Conservation (phyloP, 352 stramenopile species). For the Plasmopara halstedii region DNA sequence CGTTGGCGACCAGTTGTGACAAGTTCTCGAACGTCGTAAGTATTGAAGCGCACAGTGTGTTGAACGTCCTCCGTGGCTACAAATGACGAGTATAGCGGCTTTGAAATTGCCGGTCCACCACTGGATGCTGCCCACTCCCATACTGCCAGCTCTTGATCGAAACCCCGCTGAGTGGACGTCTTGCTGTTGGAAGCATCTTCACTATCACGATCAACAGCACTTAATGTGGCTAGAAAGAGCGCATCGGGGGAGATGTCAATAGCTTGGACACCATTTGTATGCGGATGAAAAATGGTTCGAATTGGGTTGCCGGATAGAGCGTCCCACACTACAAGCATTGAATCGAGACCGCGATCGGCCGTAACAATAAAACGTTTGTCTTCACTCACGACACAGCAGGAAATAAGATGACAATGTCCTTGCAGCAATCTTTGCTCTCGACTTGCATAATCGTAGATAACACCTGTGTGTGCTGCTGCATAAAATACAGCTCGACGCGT, state of each 20-base stretch:
- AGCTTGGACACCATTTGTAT: slow-evolving; percentile 65
- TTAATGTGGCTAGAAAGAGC: slow-evolving; percentile 85
- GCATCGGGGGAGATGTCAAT: slow-evolving; percentile 87
- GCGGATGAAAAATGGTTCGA: slow-evolving; percentile 87
- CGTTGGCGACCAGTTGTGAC: slow-evolving; percentile 80
- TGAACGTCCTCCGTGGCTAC: slow-evolving; percentile 75
- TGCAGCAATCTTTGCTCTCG: slow-evolving; percentile 85
- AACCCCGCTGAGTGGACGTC: slow-evolving; percentile 13
- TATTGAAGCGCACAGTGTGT: slow-evolving; percentile 85
- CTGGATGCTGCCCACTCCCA: slow-evolving; percentile 81
- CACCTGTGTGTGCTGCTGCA: slow-evolving; percentile 83
- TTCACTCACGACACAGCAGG: slow-evolving; percentile 79
- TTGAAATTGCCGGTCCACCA: slow-evolving; percentile 19
- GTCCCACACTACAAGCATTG: slow-evolving; percentile 92
- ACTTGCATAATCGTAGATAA: slow-evolving; percentile 89
- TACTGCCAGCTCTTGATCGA: slow-evolving; percentile 74
- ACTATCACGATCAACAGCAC: slow-evolving; percentile 28
- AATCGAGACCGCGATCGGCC: slow-evolving; percentile 77
- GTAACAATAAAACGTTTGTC: slow-evolving; percentile 93
- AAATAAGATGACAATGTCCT: slow-evolving; percentile 89
- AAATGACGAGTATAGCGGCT: slow-evolving; percentile 45
- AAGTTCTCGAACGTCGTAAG: slow-evolving; percentile 82
- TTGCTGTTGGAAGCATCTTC: slow-evolving; percentile 16
- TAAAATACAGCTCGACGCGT: slow-evolving; percentile 82
- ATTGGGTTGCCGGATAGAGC: slow-evolving; percentile 72